phyloP scores from a whole-genome alignment of 2,329 filamentous ascomycete species.

The Thielaviopsis punctulata region DNA sequence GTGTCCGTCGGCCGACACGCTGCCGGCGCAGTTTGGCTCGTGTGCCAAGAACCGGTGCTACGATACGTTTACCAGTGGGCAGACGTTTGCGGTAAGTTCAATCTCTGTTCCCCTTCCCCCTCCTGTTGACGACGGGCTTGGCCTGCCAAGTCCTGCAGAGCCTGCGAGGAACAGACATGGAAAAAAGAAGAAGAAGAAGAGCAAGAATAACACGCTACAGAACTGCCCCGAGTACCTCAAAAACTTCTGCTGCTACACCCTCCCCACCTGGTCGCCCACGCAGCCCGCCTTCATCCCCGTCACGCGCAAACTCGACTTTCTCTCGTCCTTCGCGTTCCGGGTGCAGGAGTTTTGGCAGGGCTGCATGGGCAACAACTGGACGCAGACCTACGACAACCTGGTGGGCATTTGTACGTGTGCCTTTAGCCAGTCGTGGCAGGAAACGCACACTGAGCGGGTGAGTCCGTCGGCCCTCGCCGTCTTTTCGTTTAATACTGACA shows the following conservation, averaged over 20 bases:
- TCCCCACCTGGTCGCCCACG: not conserved
- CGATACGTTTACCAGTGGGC: not conserved
- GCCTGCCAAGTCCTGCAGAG: too few species aligned
- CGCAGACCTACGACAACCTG: not conserved
- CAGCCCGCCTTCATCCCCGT: not conserved
- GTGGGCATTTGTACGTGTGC: not conserved
- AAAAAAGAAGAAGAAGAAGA: too few species aligned
- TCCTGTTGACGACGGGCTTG: too few species aligned
- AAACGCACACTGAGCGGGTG: not conserved
- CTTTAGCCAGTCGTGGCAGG: not conserved
- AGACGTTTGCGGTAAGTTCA: not conserved
- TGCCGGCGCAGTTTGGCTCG: not conserved
- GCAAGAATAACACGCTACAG: not conserved
- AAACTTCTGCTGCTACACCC: not conserved
- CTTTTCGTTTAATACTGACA: not conserved
- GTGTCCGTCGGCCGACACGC: not conserved
- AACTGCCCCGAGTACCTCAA: not conserved
- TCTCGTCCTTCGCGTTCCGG: not conserved
- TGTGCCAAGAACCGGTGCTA: not conserved
- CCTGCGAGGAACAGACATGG: too few species aligned
- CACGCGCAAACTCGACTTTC: not conserved
- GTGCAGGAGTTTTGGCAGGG: not conserved
- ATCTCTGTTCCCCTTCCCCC: too few species aligned
- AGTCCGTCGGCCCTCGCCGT: too few species aligned
- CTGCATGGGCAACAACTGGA: not conserved